phyloP scores from a whole-genome alignment of 345 rosid species.

The Mercurialis annua region DNA sequence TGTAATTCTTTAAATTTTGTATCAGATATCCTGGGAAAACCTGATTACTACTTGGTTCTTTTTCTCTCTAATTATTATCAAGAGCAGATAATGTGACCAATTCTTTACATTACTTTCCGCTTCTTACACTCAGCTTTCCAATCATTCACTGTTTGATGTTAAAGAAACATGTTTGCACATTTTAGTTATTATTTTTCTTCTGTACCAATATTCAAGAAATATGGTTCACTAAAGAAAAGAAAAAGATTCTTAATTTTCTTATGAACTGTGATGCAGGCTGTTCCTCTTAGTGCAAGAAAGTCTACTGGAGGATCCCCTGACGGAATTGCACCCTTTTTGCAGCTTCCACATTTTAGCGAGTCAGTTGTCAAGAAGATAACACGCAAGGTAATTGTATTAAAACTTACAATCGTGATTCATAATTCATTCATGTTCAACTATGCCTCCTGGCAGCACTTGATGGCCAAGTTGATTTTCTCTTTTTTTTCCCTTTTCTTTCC shows the following conservation, averaged over 20 bases:
- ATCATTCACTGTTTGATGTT: not conserved
- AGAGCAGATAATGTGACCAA: not conserved
- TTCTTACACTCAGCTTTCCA: not conserved
- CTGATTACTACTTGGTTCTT: not conserved
- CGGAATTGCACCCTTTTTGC: slow-evolving; percentile 90
- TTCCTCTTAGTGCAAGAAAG: slow-evolving; percentile 95
- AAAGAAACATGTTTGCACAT: not conserved
- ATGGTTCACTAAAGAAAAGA: too few species aligned
- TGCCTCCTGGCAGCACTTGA: not conserved
- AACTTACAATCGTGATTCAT: not conserved
- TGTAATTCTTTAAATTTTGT: not conserved
- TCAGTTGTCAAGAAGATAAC: slow-evolving; percentile 75
- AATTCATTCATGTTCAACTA: not conserved
- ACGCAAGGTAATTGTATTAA: slow-evolving; percentile 59
- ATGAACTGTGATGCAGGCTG: slow-evolving; percentile 57
- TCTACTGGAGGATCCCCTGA: slow-evolving; percentile 79
- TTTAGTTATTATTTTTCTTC: not conserved
- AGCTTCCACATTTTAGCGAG: slow-evolving; percentile 90
- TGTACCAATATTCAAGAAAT: slow-evolving; percentile 2
- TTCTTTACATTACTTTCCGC: not conserved
- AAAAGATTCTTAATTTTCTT: slow-evolving; percentile 9
- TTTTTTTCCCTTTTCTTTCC: not conserved
- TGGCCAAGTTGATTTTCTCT: not conserved
- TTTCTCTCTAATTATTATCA: not conserved
- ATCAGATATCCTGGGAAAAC: slow-evolving; percentile 1